Percentiles rank a stretch among this genome's conserved stretches.
Conservation (phyloP, 495 filamentous ascomycete species). For the Aspergillus ostianus region DNA sequence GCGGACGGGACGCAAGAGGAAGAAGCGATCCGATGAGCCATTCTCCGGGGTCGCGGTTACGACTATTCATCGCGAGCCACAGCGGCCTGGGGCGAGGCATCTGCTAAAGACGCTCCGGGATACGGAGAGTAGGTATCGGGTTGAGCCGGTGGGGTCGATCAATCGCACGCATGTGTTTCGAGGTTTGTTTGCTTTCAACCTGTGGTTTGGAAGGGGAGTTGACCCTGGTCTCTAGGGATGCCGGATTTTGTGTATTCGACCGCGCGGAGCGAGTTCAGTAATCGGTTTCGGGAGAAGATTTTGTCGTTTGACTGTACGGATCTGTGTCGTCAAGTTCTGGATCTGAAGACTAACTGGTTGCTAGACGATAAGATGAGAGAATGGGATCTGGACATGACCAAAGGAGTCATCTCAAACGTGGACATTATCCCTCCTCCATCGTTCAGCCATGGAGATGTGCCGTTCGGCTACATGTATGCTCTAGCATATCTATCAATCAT, state of each 20-base stretch:
- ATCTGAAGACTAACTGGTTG: not conserved
- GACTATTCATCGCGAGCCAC: conserved; percentile 5
- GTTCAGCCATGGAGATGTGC: conserved; percentile 64
- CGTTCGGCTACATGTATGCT: conserved; percentile 60
- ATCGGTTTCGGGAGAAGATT: conserved; percentile 61
- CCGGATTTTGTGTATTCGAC: conserved; percentile 79
- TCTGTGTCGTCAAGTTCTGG: not conserved
- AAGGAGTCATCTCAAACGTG: conserved; percentile 53
- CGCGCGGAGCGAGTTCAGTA: conserved; percentile 58
- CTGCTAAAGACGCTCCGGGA: conserved; percentile 68
- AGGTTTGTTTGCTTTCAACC: conserved; percentile 39
- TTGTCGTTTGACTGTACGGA: conserved; percentile 61
- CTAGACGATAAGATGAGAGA: conserved; percentile 65
- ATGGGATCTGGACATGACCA: conserved; percentile 68
- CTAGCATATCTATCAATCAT: not conserved
- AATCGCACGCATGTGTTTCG: conserved; percentile 84
- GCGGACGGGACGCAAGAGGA: conserved; percentile 79
- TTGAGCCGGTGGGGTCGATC: conserved; percentile 71
- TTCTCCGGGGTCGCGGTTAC: conserved; percentile 41
- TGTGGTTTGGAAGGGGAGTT: not conserved
- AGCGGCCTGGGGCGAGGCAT: conserved; percentile 32
- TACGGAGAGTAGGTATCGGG: conserved; percentile 64
- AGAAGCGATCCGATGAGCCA: conserved; percentile 65
- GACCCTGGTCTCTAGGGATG: conserved; percentile 33
- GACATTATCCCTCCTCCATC: conserved; percentile 79